Evolutionary conservation across 2,329 filamentous ascomycete genomes (phyloP).

Genomic region (Sporothrix dimorphospora): DNA sequence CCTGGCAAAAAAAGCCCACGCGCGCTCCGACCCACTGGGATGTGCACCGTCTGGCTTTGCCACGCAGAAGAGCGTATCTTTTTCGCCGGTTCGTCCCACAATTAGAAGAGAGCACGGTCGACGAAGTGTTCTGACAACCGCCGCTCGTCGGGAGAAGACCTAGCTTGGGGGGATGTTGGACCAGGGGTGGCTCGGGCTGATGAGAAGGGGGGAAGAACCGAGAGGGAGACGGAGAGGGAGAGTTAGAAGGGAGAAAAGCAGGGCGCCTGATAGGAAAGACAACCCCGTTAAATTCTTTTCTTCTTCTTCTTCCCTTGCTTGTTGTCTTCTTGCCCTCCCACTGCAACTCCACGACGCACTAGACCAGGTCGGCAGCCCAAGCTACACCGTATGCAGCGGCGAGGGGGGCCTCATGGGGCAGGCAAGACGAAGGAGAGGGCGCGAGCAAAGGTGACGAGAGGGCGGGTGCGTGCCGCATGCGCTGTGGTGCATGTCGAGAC

Average conservation of each 20-base stretch:
- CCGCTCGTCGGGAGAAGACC: too few relatives aligned
- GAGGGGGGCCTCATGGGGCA: neutral
- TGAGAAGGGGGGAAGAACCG: neutral
- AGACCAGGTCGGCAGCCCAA: neutral
- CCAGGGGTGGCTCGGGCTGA: neutral
- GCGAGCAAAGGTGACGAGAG: constrained; percentile 2
- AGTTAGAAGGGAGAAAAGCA: neutral
- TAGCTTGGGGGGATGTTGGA: neutral
- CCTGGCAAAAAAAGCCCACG: neutral
- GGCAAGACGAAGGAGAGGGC: neutral
- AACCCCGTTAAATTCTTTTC: neutral
- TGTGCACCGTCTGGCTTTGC: neutral
- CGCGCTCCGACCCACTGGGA: constrained; percentile 29
- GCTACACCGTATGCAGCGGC: constrained; percentile 8
- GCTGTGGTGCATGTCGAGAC: neutral
- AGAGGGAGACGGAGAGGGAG: neutral
- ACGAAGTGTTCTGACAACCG: constrained; percentile 1
- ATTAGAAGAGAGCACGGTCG: neutral
- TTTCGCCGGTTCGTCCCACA: constrained; percentile 12
- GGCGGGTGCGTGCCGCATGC: constrained; percentile 12
- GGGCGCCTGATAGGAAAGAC: neutral
- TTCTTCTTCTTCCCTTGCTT: neutral
- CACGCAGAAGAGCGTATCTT: constrained; percentile 8
- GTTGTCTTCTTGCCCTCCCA: neutral
- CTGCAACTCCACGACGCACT: constrained; percentile 15